Percentiles rank a stretch among this genome's conserved stretches.
phyloP scores from a whole-genome alignment of 2,329 filamentous ascomycete genomes.

The Chaetomium sp. region DNA sequence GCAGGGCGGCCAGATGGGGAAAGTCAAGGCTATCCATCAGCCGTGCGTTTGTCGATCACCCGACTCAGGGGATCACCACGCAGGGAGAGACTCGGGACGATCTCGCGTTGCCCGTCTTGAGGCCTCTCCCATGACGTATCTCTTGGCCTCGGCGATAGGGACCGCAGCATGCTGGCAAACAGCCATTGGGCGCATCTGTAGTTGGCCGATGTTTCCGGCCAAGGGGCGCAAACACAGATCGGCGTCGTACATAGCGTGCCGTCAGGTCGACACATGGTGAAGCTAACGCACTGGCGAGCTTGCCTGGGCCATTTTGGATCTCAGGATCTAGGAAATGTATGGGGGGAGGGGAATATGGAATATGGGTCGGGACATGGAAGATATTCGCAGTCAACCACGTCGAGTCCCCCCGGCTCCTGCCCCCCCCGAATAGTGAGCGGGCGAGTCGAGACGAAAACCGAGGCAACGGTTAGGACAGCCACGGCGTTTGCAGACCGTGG shows the following conservation, averaged over 20 bases:
- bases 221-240: conserved; percentile 15
- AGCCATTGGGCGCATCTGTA: conserved; percentile 6
- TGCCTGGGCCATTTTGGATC: too few relatives aligned
- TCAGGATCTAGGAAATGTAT: neutral
- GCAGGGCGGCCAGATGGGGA: neutral
- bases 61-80: neutral
- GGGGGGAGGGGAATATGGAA: neutral
- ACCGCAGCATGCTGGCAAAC: neutral
- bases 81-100: neutral
- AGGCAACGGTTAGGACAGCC: conserved; percentile 5
- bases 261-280: conserved; percentile 1
- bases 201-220: neutral
- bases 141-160: neutral
- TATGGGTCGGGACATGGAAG: neutral
- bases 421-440: neutral
- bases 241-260: neutral
- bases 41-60: conserved; percentile 11
- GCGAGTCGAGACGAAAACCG: neutral
- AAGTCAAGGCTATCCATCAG: neutral
- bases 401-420: neutral
- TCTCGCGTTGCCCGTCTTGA: neutral
- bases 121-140: neutral
- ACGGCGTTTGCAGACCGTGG: conserved; percentile 9
- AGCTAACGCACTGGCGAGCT: neutral
- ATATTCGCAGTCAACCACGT: neutral